These are phyloP conservation scores for Clavispora santaluciae DNA, from an alignment of 805 yeast species.

Conservation along the genomic window DNA sequence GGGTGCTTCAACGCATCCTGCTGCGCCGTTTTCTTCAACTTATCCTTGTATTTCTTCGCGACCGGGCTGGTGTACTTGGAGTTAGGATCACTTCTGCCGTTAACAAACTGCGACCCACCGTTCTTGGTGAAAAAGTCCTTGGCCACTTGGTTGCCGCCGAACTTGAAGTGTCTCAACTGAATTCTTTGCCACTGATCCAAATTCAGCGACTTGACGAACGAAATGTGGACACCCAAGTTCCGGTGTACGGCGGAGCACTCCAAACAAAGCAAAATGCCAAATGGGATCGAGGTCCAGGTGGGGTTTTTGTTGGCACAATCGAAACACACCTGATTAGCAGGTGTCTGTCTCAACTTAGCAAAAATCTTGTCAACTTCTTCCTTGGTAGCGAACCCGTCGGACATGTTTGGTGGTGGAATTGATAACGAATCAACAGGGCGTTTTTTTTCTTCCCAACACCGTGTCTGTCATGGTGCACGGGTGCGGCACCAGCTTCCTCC, in stretches of 20 bases:
- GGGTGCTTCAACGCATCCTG: conserved; percentile 70
- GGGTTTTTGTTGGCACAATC: conserved; percentile 94
- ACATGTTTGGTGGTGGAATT: conserved; percentile 20
- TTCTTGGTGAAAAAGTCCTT: conserved; percentile 77
- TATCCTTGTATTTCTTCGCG: conserved; percentile 78
- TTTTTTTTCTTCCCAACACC: conserved; percentile 2
- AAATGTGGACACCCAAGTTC: conserved; percentile 91
- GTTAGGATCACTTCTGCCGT: conserved; percentile 53
- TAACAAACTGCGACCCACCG: conserved; percentile 73
- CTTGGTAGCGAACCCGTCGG: conserved; percentile 54
- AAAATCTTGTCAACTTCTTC: conserved; percentile 68
- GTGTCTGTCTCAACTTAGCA: conserved; percentile 53
- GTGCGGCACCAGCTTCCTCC: too few relatives aligned
- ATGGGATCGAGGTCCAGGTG: conserved; percentile 97
- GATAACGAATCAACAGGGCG: not conserved
- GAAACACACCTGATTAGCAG: conserved; percentile 82
- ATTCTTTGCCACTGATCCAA: conserved; percentile 92
- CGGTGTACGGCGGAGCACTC: conserved; percentile 96
- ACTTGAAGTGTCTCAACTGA: conserved; percentile 86
- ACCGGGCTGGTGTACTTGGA: conserved; percentile 76
- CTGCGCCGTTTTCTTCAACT: conserved; percentile 62
- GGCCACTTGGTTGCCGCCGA: conserved; percentile 88
- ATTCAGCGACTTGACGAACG: conserved; percentile 88
- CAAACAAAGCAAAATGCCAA: conserved; percentile 86
- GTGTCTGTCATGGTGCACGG: conserved; percentile 2